phyloP scores from a whole-genome alignment of 2,329 filamentous ascomycete genomes.

The Neopestalotiopsis clavispora region DNA sequence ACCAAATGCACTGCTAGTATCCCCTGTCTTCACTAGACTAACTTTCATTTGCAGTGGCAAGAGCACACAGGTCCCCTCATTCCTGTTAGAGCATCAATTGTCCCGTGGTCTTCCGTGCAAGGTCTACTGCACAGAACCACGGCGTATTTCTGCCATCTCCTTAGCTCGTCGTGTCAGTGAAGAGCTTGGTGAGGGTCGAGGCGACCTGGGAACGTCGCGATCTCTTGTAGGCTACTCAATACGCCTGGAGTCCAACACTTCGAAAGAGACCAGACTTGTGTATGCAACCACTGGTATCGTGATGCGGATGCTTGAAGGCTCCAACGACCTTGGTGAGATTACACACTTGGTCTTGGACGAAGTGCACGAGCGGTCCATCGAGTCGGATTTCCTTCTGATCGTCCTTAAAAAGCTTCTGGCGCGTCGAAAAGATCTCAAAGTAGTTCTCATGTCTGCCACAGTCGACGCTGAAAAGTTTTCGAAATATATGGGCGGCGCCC shows the following conservation, averaged over 20 bases:
- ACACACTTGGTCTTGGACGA: conserved; percentile 97
- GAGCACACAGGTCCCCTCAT: conserved; percentile 95
- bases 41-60: conserved; percentile 66
- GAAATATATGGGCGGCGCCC: conserved; percentile 82
- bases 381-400: conserved; percentile 94
- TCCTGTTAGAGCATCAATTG: conserved; percentile 88
- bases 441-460: conserved; percentile 96
- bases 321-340: conserved; percentile 84
- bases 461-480: conserved; percentile 94
- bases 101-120: conserved; percentile 82
- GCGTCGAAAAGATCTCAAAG: conserved; percentile 81
- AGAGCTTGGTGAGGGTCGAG: conserved; percentile 84
- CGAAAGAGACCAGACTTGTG: conserved; percentile 80
- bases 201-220: conserved; percentile 79
- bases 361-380: conserved; percentile 94
- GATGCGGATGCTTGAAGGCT: conserved; percentile 95
- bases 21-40: conserved; percentile 23
- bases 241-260: conserved; percentile 85
- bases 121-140: conserved; percentile 93
- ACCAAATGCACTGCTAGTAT: background rate
- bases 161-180: conserved; percentile 91
- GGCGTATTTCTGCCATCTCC: conserved; percentile 95
- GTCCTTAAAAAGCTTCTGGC: conserved; percentile 83
- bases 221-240: conserved; percentile 96
- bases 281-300: conserved; percentile 93